Conservation (phyloP, 148 eudicot species). For the Vaccinium darrowii region DNA sequence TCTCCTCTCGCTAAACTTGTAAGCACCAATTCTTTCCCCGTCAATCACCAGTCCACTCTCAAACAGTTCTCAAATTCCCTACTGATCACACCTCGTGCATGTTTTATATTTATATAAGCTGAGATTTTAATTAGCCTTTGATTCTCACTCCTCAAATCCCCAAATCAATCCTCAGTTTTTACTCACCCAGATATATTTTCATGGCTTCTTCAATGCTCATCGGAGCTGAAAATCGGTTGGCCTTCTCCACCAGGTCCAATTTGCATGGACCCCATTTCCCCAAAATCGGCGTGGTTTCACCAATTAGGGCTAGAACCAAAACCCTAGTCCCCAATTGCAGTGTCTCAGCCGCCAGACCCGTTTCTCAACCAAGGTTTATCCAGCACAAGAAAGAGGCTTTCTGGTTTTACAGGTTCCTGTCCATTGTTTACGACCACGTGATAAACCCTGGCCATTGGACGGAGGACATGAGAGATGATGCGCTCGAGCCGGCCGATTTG, state of each 20-base stretch:
- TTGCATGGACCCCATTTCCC: slow-evolving; percentile 33
- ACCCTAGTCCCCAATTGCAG: slow-evolving; percentile 57
- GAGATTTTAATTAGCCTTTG: background rate
- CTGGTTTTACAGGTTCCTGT: slow-evolving; percentile 84
- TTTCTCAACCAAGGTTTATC: slow-evolving; percentile 84
- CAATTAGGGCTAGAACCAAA: slow-evolving; percentile 23
- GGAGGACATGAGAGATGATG: slow-evolving; percentile 92
- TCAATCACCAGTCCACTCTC: background rate
- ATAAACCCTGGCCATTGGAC: slow-evolving; percentile 89
- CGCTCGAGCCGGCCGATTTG: slow-evolving; percentile 82
- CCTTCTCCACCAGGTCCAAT: slow-evolving; percentile 37
- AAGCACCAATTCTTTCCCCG: background rate
- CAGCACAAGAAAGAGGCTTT: slow-evolving; percentile 89
- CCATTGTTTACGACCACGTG: slow-evolving; percentile 72
- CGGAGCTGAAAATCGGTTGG: slow-evolving; percentile 47
- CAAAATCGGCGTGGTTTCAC: slow-evolving; percentile 27
- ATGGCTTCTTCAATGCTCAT: slow-evolving; percentile 69
- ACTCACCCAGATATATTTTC: background rate
- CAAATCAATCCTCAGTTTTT: background rate
- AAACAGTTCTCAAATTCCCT: too few relatives aligned
- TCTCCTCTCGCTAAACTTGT: background rate
- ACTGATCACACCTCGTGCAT: too few relatives aligned
- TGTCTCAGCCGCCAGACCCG: slow-evolving; percentile 70
- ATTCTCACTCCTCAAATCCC: background rate
- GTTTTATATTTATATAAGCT: too few relatives aligned